phyloP scores from a whole-genome alignment of 345 rosid genomes.

The Eucalyptus sideroxylon region DNA sequence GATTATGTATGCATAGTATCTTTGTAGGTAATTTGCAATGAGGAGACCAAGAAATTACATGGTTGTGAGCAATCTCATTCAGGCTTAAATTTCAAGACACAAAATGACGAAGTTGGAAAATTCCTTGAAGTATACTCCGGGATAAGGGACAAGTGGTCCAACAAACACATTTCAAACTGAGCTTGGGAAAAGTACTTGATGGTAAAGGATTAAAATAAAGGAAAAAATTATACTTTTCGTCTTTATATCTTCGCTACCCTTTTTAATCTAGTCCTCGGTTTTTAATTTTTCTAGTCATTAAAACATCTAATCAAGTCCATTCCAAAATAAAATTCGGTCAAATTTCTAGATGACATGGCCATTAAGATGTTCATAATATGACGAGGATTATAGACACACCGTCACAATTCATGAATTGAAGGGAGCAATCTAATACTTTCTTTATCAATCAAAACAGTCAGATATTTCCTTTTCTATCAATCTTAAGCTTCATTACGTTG shows the following conservation, averaged over 20 bases:
- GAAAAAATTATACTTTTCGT: not conserved
- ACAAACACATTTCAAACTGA: not conserved
- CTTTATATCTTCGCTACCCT: not conserved
- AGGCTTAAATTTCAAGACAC: not conserved
- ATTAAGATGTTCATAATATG: not conserved
- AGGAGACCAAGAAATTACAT: not conserved
- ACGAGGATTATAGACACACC: not conserved
- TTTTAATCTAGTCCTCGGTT: not conserved
- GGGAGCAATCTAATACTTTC: not conserved
- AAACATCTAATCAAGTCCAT: not conserved
- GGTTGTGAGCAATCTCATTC: not conserved
- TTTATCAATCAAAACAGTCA: not conserved
- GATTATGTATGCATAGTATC: not conserved
- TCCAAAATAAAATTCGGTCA: not conserved
- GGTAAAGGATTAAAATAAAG: not conserved
- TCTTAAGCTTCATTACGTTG: accelerated
- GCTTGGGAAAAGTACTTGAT: not conserved
- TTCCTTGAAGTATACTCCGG: not conserved
- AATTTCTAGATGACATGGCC: not conserved
- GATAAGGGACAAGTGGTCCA: not conserved
- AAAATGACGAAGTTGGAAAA: not conserved
- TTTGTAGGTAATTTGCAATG: not conserved
- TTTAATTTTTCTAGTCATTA: not conserved
- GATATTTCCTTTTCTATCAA: not conserved
- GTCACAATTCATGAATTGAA: not conserved